These are phyloP conservation scores for Fusarium globosum DNA, from an alignment of 2,329 filamentous ascomycete species.

Conservation along the genomic window DNA sequence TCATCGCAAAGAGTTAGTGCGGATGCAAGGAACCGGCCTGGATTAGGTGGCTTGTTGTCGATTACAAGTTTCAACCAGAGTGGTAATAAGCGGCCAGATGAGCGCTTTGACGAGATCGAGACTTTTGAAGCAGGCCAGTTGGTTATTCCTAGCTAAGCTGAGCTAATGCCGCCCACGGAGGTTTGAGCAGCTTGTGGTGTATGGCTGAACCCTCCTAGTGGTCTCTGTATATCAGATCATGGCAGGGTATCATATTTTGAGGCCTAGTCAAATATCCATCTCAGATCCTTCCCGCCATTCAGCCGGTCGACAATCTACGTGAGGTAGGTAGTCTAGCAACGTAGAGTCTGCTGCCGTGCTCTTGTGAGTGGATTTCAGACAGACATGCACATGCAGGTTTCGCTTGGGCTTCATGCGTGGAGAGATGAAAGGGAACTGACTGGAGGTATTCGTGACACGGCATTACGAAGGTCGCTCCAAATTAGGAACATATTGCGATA, in stretches of 20 bases:
- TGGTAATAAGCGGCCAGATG: neutral
- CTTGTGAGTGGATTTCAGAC: neutral
- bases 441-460: neutral
- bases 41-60: neutral
- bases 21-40: constrained; percentile 23
- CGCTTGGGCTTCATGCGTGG: neutral
- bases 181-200: neutral
- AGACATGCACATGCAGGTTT: neutral
- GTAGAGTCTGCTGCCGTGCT: neutral
- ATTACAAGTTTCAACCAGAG: neutral
- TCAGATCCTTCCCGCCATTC: constrained; percentile 20
- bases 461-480: neutral
- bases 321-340: neutral
- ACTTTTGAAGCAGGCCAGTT: neutral
- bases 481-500: neutral
- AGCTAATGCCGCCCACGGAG: neutral
- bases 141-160: neutral
- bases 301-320: neutral
- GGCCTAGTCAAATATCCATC: constrained; percentile 2
- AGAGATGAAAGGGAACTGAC: neutral
- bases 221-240: constrained; percentile 10
- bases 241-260: neutral
- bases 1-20: constrained; percentile 1
- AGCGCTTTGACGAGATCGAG: constrained; percentile 12
- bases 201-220: neutral